Evolutionary conservation across 306 rosid species (phyloP).

Genomic region (Purshia tridentata): DNA sequence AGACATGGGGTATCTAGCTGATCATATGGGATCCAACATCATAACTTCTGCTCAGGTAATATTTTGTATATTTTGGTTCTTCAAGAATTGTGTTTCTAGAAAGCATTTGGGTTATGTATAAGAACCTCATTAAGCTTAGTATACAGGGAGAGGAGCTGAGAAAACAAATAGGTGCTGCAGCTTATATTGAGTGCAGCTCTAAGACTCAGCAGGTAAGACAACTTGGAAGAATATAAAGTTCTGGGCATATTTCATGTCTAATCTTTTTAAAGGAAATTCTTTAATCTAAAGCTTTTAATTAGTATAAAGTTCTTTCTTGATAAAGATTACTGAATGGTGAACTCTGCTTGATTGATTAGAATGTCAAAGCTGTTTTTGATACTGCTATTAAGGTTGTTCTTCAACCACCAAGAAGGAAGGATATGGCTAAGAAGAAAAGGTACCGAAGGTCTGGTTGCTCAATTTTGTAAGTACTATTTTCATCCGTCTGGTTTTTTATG

Average conservation of each 20-base stretch:
- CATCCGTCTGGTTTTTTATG: slow-evolving; percentile 6
- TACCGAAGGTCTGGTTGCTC: slow-evolving; percentile 71
- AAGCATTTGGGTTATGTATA: slow-evolving; percentile 3
- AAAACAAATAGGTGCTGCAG: slow-evolving; percentile 97
- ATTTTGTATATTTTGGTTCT: neutral
- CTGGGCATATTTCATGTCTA: neutral
- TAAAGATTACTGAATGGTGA: neutral
- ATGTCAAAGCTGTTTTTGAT: slow-evolving; percentile 95
- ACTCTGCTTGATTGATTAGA: slow-evolving; percentile 47
- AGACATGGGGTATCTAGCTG: slow-evolving; percentile 61
- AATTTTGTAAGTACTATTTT: slow-evolving; percentile 63
- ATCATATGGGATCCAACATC: slow-evolving; percentile 76
- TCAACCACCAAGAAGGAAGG: slow-evolving; percentile 93
- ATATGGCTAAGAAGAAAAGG: slow-evolving; percentile 69
- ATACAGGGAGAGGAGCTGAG: slow-evolving; percentile 94
- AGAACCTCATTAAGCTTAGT: slow-evolving; percentile 17
- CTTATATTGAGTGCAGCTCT: slow-evolving; percentile 94
- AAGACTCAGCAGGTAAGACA: slow-evolving; percentile 88
- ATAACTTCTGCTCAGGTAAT: slow-evolving; percentile 76
- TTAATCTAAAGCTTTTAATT: neutral
- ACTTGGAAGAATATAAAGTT: neutral
- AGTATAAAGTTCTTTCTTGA: neutral
- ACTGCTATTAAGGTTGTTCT: slow-evolving; percentile 97
- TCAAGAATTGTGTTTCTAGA: neutral
- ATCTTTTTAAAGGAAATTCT: neutral